A percentile compares a stretch with the other conserved stretches of the same genome.
Evolutionary conservation across 495 filamentous ascomycete genomes (phyloP).

Genomic region (Aspergillus sclerotioniger): DNA sequence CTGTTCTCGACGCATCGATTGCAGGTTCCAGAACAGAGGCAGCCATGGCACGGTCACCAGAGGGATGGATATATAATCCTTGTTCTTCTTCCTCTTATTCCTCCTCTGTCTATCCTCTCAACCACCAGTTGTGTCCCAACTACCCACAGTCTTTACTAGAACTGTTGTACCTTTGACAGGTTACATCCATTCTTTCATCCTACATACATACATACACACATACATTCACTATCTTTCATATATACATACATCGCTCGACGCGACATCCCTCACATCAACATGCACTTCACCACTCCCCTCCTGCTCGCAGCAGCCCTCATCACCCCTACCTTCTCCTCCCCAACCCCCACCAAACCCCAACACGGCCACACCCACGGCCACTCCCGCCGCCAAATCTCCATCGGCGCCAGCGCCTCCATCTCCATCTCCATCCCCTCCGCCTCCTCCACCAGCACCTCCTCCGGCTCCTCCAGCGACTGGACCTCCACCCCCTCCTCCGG

Average conservation of each 20-base stretch:
- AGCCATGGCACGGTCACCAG: neutral
- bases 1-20: neutral
- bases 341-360: neutral
- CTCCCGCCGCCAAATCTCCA: neutral
- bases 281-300: neutral
- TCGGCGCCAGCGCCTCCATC: slow-evolving; percentile 8
- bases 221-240: neutral
- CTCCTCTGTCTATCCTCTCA: too few relatives aligned
- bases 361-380: slow-evolving; percentile 9
- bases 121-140: too few relatives aligned
- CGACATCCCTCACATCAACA: neutral
- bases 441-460: slow-evolving; percentile 11
- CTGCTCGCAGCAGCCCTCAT: neutral
- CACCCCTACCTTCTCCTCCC: neutral
- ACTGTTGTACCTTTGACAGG: neutral
- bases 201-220: neutral
- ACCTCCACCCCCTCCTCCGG: slow-evolving; percentile 23
- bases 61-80: neutral
- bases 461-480: slow-evolving; percentile 23
- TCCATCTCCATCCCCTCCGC: slow-evolving; percentile 3
- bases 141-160: too few relatives aligned
- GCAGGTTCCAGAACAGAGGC: neutral
- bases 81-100: neutral
- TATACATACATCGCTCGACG: neutral
- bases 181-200: neutral